Evolutionary conservation across 331 rosid species (phyloP).

Genomic region (Spiraea crenata): DNA sequence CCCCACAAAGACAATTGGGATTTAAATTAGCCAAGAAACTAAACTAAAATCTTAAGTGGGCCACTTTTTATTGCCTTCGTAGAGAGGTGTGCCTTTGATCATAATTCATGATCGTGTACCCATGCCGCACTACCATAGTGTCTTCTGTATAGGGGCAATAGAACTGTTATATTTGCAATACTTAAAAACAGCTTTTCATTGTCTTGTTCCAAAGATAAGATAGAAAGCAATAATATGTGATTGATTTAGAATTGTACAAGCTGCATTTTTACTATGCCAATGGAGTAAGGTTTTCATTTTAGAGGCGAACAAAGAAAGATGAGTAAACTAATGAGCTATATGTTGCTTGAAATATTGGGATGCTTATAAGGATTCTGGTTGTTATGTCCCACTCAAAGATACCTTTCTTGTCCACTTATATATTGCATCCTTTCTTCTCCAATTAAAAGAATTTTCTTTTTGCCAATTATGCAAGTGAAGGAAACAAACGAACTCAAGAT

Average conservation of each 20-base stretch:
- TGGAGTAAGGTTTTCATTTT: too few relatives aligned
- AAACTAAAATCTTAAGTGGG: background rate
- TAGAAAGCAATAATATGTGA: too few relatives aligned
- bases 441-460: conserved; percentile 7
- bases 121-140: conserved; percentile 1
- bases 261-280: too few relatives aligned
- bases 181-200: too few relatives aligned
- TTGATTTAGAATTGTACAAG: too few relatives aligned
- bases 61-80: background rate
- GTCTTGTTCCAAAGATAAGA: too few relatives aligned
- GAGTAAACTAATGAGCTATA: background rate
- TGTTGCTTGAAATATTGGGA: conserved; percentile 28
- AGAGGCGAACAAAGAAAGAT: background rate
- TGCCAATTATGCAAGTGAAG: background rate
- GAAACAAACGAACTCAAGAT: conserved; percentile 19
- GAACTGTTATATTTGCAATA: background rate
- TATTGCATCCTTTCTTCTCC: background rate
- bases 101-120: background rate
- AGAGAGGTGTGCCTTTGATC: background rate
- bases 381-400: conserved; percentile 19
- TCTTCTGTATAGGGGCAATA: background rate
- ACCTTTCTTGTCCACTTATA: conserved; percentile 25
- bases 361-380: conserved; percentile 22
- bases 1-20: background rate
- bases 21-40: background rate